Evolutionary conservation across 1,284 basidiomycete species (phyloP), one percentile per base, ranked within the genome.

Genomic region (Apiotrichum veenhuisii): DNA sequence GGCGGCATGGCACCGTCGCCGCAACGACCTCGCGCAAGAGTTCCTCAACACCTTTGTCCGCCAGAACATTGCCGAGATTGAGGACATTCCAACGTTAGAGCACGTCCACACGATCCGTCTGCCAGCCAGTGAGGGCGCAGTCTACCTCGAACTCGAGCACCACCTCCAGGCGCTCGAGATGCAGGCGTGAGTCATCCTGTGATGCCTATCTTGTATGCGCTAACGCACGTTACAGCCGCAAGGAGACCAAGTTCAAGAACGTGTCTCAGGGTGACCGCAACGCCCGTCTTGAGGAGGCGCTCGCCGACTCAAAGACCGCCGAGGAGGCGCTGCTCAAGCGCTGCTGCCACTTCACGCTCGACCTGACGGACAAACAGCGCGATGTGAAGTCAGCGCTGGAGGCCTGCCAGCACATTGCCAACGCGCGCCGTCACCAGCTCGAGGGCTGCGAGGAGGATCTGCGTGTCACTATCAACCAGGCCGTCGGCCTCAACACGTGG

Each of bases 21-120:
- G 93, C 10, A 87, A 93, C 68, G 79, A 84, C 57, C 78, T 93
- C 18, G 93, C 90, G 0, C 94, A 97, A 69, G 74, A 76, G 20
- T 97, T 96, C 82, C 76, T 93, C 45, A 82, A 93, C 66, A 83
- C 81, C 45, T 93, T 90, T 68, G 89, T 93, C 57, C 84, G 91
- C 63, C 91, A 96, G 86, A 97, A 97, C 72, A 87, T 95, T 55
- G 92, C 93, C 9, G 94, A 97, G 78, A 97, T 97, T 54, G 92
- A 93, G 62, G 94, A 97, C 74, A 94, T 97, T 59, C 88, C 88
- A 1, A 91, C 85, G 71, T 82, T 83, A 2, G 83, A 84, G 63
- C 81, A 88, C 59, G 78, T 87, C 44, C 81, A 87, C 67, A 80
- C 82, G 37, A 83, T 96, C 44, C 78, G 81, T 34, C 83, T 96